phyloP scores from a whole-genome alignment of 148 eudicot species.

The Chenopodium album region DNA sequence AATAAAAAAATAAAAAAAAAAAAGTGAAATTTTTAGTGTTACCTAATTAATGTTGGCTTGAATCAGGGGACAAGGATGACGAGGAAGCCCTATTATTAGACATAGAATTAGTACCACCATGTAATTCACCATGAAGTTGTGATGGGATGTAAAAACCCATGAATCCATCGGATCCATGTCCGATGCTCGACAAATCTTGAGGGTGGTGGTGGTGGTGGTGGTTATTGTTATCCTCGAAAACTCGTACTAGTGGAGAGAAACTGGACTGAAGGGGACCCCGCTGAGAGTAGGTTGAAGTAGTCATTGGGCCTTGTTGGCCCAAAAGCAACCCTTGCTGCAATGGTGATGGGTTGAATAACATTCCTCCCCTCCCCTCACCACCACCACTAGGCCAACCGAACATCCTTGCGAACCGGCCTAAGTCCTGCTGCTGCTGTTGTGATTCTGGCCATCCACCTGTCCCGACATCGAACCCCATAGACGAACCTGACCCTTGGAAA shows the following conservation, averaged over 20 bases:
- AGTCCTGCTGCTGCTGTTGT: conserved; percentile 25
- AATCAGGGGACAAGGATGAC: conserved; percentile 43
- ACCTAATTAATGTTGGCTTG: conserved; percentile 40
- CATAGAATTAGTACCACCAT: conserved; percentile 24
- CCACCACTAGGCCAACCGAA: conserved; percentile 30
- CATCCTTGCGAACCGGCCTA: conserved; percentile 36
- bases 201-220: conserved; percentile 14
- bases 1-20: not conserved
- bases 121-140: conserved; percentile 29
- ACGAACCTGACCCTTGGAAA: conserved; percentile 21
- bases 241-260: conserved; percentile 21
- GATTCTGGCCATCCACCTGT: conserved; percentile 29
- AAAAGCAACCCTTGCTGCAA: conserved; percentile 22
- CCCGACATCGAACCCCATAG: conserved; percentile 24
- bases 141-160: conserved; percentile 39
- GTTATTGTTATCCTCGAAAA: conserved; percentile 15
- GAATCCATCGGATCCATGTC: conserved; percentile 30
- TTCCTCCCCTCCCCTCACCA: conserved; percentile 26
- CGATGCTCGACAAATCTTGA: conserved; percentile 23
- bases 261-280: conserved; percentile 54
- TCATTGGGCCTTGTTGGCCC: conserved; percentile 26
- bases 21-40: not conserved
- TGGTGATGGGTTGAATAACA: conserved; percentile 13
- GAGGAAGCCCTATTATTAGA: conserved; percentile 39
- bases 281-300: conserved; percentile 20